phyloP scores from a whole-genome alignment of 352 stramenopile genomes.

The Globisporangium nagaii region DNA sequence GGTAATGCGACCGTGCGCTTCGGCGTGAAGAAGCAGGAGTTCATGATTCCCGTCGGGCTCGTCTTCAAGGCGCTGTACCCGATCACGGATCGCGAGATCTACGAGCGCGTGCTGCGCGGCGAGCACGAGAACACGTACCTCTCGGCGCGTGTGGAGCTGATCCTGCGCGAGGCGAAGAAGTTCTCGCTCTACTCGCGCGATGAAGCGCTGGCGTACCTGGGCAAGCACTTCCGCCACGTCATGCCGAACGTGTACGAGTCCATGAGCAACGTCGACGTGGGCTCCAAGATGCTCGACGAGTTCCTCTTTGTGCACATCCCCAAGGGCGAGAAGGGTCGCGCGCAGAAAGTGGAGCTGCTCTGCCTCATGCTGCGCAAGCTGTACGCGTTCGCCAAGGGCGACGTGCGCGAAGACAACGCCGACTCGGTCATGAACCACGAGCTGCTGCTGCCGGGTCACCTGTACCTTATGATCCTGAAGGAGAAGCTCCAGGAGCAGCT shows the following conservation, averaged over 20 bases:
- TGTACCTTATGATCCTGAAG: slow-evolving; percentile 97
- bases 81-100: slow-evolving; percentile 94
- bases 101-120: slow-evolving; percentile 93
- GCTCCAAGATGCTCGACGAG: slow-evolving; percentile 86
- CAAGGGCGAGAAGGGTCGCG: slow-evolving; percentile 81
- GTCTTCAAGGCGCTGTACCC: slow-evolving; percentile 95
- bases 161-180: slow-evolving; percentile 95
- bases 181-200: slow-evolving; percentile 88
- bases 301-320: slow-evolving; percentile 97
- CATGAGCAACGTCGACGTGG: slow-evolving; percentile 89
- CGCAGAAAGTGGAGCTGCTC: slow-evolving; percentile 92
- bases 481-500: slow-evolving; percentile 98
- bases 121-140: slow-evolving; percentile 98
- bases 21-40: slow-evolving; percentile 97
- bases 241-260: slow-evolving; percentile 81
- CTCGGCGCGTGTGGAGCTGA: slow-evolving; percentile 93
- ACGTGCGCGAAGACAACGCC: slow-evolving; percentile 95
- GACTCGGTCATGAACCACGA: slow-evolving; percentile 99
- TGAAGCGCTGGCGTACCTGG: slow-evolving; percentile 92
- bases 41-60: slow-evolving; percentile 96
- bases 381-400: slow-evolving; percentile 94
- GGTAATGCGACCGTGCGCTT: slow-evolving; percentile 96
- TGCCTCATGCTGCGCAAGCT: slow-evolving; percentile 98
- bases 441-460: slow-evolving; percentile 93
- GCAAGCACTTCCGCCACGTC: slow-evolving; percentile 93